Base-by-base conservation (phyloP, 164 flowering plant genomes). In the Tetrastigma voinierianum region DNA sequence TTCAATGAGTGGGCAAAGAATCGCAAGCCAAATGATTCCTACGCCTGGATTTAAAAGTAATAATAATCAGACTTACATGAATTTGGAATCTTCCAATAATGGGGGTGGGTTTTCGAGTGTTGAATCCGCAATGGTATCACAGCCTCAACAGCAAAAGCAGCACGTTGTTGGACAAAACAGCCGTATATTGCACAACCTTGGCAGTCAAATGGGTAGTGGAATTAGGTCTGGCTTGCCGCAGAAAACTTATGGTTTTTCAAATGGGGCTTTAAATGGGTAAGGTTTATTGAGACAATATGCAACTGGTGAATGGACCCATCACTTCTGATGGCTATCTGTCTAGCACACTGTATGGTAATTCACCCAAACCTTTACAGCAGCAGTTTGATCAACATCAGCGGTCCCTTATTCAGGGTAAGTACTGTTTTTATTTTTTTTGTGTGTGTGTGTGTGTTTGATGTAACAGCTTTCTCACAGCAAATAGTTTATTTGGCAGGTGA, bases 1-100 rank as follows among this genome's bases (percentile, higher is more conserved):
- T 65, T 77, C 94, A 45, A 71, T 78, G 72, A 79, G 81, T 71
- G 82, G 45, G 32, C 93, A 78, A 70, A 83, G 86, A 67, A 67
- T 71, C 63, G 68, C 80, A 45, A 86, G 87, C 75, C 99, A 93
- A 79, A 93, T 96, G 98, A 96, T 96, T 65, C 98, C 98, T 57
- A 93, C 99, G 25, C 98, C 98, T 52, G 97, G 97, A 67, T 80
- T 90, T 69, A 88, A 67, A 72, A 83, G 32, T 46, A 77, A 46
- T 45, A 73, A 67, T 65, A 75, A 77, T 65, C 88, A 84, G 57
- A 66, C 88, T 51, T 73, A 80, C 52, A 66, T 77, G 80, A 92
- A 80, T 74, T 7, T 82, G 45, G 96, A 90, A 46, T 59, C 84
- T 65, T 69, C 88, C 54, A 85, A 46, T 74, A 81, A 70, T 64